These are phyloP conservation scores for Serendipita sp. DNA, from an alignment of 768 basidiomycete species.

Conservation along the genomic window DNA sequence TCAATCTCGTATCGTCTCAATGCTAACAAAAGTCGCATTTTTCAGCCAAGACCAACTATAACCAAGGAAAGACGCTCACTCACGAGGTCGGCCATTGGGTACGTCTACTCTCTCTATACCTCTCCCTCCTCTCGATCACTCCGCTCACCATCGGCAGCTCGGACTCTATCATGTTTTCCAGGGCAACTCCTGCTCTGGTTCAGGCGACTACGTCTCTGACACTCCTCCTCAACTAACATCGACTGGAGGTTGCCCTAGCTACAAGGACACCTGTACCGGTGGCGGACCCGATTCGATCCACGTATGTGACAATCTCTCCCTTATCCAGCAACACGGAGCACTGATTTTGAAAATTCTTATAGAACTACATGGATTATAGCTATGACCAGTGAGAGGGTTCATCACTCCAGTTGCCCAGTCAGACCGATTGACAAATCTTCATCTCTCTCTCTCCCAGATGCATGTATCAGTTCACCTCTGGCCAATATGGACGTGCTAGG, in stretches of 20 bases:
- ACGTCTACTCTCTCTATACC: too few species aligned
- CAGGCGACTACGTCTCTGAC: slow-evolving; percentile 13
- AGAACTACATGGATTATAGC: slow-evolving; percentile 11
- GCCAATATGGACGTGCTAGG: slow-evolving; percentile 7
- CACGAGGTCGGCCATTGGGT: slow-evolving; percentile 27
- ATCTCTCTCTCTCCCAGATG: neutral
- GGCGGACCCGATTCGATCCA: slow-evolving; percentile 14
- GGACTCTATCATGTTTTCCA: slow-evolving; percentile 28
- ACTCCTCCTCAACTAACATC: slow-evolving; percentile 15
- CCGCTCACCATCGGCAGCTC: neutral
- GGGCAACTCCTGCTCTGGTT: slow-evolving; percentile 15
- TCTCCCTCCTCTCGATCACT: neutral
- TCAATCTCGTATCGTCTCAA: neutral
- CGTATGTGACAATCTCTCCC: neutral
- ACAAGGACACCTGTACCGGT: slow-evolving; percentile 20
- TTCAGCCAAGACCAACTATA: neutral
- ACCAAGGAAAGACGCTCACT: slow-evolving; percentile 18
- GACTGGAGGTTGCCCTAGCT: slow-evolving; percentile 21
- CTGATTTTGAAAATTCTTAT: neutral
- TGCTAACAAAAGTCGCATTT: neutral
- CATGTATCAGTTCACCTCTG: slow-evolving; percentile 12
- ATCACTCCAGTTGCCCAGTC: too few species aligned
- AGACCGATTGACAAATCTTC: too few species aligned
- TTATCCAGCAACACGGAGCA: neutral
- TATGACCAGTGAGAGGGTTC: slow-evolving; percentile 7